Conservation (phyloP, 2,329 filamentous ascomycete species). For the Dothideomycetidae sp. region DNA sequence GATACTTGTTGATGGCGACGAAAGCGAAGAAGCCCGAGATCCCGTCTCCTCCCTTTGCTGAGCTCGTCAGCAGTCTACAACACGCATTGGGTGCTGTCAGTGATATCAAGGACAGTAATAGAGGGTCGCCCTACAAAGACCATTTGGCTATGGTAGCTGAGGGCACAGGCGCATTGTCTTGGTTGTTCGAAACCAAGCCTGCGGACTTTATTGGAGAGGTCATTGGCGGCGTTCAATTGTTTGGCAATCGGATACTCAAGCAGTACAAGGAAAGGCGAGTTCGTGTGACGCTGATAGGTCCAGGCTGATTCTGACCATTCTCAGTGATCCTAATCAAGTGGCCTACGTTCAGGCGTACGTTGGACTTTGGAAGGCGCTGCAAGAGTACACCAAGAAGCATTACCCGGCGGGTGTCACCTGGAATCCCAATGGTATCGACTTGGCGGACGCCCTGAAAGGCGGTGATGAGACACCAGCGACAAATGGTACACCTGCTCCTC, state of each 20-base stretch:
- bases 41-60: conserved; percentile 52
- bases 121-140: conserved; percentile 58
- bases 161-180: conserved; percentile 76
- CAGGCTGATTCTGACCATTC: conserved; percentile 5
- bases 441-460: conserved; percentile 52
- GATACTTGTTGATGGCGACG: conserved; percentile 74
- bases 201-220: conserved; percentile 75
- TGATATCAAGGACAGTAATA: conserved; percentile 69
- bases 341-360: conserved; percentile 92
- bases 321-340: conserved; percentile 53
- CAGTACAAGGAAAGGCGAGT: conserved; percentile 69
- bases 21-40: conserved; percentile 86
- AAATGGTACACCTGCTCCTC: conserved; percentile 31
- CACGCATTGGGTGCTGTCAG: conserved; percentile 64
- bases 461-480: conserved; percentile 30
- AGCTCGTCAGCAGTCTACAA: conserved; percentile 76
- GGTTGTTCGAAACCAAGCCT: conserved; percentile 73
- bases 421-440: conserved; percentile 66
- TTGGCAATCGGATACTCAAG: conserved; percentile 85
- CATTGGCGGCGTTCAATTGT: conserved; percentile 76
- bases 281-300: not conserved
- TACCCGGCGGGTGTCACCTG: conserved; percentile 68
- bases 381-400: conserved; percentile 71
- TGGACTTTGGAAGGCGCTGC: conserved; percentile 70
- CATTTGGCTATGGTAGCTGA: conserved; percentile 81